Percentiles rank a stretch among this genome's conserved stretches.
Conservation (phyloP, 225 moss, liverwort and hornwort species). For the Lunularia cruciata region DNA sequence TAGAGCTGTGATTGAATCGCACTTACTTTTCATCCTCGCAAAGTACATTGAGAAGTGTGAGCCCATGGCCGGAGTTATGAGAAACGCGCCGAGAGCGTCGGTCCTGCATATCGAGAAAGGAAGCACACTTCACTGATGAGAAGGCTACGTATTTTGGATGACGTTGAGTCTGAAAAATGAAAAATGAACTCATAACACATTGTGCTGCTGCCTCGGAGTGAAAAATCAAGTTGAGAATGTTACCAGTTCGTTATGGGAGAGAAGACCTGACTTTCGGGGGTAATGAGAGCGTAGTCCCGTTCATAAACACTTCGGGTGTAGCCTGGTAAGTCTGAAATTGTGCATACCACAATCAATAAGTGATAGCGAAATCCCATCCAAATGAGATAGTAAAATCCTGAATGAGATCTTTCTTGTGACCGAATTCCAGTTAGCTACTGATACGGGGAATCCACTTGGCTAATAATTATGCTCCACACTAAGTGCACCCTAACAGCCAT, state of each 20-base stretch:
- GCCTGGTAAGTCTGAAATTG: conserved; percentile 85
- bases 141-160: not conserved
- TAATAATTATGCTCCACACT: too few species aligned
- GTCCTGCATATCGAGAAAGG: conserved; percentile 45
- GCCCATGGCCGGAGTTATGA: conserved; percentile 94
- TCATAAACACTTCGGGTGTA: conserved; percentile 90
- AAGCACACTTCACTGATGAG: not conserved
- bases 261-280: conserved; percentile 95
- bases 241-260: conserved; percentile 89
- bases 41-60: conserved; percentile 99
- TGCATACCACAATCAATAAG: conserved; percentile 13
- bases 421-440: too few species aligned
- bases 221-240: not conserved
- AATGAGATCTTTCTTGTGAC: too few species aligned
- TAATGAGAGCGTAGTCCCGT: conserved; percentile 91
- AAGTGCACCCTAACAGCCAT: too few species aligned
- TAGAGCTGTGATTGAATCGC: not conserved
- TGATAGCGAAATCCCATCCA: too few species aligned
- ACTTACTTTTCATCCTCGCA: conserved; percentile 79
- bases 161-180: too few species aligned
- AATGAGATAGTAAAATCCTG: too few species aligned
- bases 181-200: not conserved
- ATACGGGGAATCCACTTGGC: too few species aligned
- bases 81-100: conserved; percentile 75
- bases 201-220: not conserved